A percentile compares a stretch with the other conserved stretches of the same genome.
Evolutionary conservation across 73 alveolate species (phyloP).

Genomic region (Urostyla sp.): DNA sequence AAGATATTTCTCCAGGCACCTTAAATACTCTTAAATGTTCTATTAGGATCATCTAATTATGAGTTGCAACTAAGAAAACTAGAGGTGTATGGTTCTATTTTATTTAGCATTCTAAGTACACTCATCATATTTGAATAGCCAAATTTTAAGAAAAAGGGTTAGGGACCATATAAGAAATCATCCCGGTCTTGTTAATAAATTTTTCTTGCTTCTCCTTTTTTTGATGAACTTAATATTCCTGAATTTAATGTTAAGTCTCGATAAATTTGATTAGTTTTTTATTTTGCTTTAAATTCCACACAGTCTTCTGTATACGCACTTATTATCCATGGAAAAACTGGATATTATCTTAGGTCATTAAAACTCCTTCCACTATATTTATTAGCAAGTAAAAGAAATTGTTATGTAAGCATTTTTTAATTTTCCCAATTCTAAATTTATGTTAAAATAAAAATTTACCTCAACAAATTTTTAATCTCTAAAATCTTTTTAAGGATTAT

Average conservation of each 20-base stretch:
- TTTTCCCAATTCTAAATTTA: conserved; percentile 74
- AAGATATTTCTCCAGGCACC: conserved; percentile 78
- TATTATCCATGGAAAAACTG: conserved; percentile 97
- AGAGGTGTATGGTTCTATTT: conserved; percentile 91
- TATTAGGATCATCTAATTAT: conserved; percentile 87
- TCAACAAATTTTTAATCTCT: conserved; percentile 53
- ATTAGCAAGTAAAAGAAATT: conserved; percentile 84
- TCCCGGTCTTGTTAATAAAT: too few species aligned
- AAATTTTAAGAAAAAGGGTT: conserved; percentile 56
- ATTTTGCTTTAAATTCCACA: conserved; percentile 50
- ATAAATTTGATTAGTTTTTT: conserved; percentile 57
- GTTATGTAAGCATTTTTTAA: conserved; percentile 83
- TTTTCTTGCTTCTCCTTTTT: conserved; percentile 34
- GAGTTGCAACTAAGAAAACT: conserved; percentile 84
- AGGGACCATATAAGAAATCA: too few species aligned
- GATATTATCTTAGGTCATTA: conserved; percentile 94
- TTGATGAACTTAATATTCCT: conserved; percentile 71
- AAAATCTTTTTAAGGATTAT: conserved; percentile 27
- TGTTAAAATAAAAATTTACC: neutral
- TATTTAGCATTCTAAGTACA: conserved; percentile 77
- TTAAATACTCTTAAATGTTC: conserved; percentile 81
- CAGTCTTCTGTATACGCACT: conserved; percentile 68
- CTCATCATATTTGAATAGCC: conserved; percentile 88
- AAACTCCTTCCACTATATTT: conserved; percentile 88
- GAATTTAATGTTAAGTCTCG: conserved; percentile 90